A percentile compares a stretch with the other conserved stretches of the same genome.
phyloP scores from a whole-genome alignment of 1,139 yeast species.

The Barnettozyma hawaiiensis region DNA sequence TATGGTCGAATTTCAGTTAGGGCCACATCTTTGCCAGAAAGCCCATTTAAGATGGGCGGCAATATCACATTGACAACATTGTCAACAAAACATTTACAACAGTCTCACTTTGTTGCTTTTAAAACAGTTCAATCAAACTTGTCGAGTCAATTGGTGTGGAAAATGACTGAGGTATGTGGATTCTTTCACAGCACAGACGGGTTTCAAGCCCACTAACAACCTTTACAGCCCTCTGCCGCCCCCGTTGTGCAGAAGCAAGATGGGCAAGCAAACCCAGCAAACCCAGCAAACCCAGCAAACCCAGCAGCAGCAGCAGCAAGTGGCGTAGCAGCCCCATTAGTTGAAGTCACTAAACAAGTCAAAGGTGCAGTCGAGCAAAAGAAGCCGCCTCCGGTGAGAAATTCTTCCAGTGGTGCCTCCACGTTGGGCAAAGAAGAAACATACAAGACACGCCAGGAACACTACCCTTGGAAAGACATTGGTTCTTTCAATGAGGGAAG shows the following conservation, averaged over 20 bases:
- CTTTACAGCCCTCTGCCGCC: neutral
- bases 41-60: too few relatives aligned
- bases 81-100: too few relatives aligned
- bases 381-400: neutral
- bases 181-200: neutral
- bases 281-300: neutral
- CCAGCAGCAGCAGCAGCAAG: neutral
- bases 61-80: too few relatives aligned
- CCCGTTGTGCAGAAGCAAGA: too few relatives aligned
- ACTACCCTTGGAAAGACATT: slow-evolving; percentile 38
- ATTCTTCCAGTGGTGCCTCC: neutral
- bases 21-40: neutral
- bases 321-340: neutral
- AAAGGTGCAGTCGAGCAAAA: neutral
- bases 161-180: slow-evolving; percentile 5
- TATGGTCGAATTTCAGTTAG: neutral
- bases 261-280: neutral
- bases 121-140: neutral
- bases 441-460: slow-evolving; percentile 1
- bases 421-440: neutral
- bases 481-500: slow-evolving; percentile 36
- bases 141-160: neutral
- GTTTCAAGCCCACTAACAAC: neutral
- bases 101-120: neutral
- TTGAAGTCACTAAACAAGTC: neutral